Conservation (phyloP, 257 asterid species). For the Marsdenia floribunda region DNA sequence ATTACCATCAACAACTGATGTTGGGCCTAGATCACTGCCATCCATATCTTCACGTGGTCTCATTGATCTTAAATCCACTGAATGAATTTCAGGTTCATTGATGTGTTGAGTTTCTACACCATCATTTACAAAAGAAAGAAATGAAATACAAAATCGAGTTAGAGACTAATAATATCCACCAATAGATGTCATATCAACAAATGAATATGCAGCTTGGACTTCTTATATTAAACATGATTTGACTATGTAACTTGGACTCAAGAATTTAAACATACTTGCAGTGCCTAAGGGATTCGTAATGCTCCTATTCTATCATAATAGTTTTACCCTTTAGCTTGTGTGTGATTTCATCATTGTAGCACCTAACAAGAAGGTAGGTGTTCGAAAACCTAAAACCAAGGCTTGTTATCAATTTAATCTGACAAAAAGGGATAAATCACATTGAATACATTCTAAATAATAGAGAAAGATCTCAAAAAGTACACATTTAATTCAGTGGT, state of each 20-base stretch:
- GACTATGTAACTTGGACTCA: background rate
- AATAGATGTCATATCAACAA: background rate
- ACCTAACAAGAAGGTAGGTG: conserved; percentile 78
- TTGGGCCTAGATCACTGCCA: no score
- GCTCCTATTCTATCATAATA: conserved; percentile 79
- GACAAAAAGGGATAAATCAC: background rate
- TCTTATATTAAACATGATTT: no score
- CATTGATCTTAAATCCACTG: no score
- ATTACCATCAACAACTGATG: no score
- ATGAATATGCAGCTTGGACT: no score
- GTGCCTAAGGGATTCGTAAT: conserved; percentile 92
- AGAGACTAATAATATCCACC: background rate
- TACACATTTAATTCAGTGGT: background rate
- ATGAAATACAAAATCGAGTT: no score
- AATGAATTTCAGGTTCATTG: no score
- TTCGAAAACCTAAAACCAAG: conserved; percentile 58
- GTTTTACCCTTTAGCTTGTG: conserved; percentile 94
- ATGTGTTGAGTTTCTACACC: no score
- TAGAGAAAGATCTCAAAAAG: background rate
- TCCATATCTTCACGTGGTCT: no score
- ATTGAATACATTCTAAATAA: background rate
- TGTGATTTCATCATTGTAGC: conserved; percentile 85
- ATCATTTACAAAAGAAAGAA: no score
- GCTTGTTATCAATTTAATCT: background rate
- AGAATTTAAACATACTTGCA: conserved; percentile 51